phyloP scores from a whole-genome alignment of 2,329 filamentous ascomycete species.

The Alternaria sp. region DNA sequence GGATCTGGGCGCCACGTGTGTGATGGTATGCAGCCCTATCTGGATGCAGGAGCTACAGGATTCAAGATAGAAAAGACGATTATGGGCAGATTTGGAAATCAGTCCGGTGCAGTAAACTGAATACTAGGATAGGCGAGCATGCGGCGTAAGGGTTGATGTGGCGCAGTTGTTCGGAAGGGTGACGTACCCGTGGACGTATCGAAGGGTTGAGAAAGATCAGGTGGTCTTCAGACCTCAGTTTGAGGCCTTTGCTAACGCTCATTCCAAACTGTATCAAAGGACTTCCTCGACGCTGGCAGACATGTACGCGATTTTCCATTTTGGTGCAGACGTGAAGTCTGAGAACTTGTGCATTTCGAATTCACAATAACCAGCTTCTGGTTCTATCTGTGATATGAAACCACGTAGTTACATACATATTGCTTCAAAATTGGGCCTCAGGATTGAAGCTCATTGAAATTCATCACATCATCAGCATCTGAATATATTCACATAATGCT shows the following conservation, averaged over 20 bases:
- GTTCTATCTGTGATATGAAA: neutral
- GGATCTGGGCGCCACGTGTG: constrained; percentile 2
- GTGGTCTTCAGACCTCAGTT: neutral
- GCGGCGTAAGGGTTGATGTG: constrained; percentile 1
- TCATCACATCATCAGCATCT: neutral
- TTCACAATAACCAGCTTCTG: neutral
- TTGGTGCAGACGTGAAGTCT: neutral
- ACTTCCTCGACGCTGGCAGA: neutral
- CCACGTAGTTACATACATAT: neutral
- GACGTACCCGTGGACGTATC: neutral
- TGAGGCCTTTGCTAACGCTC: neutral
- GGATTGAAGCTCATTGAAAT: neutral
- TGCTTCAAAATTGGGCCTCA: neutral
- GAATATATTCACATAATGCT: neutral
- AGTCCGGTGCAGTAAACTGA: neutral
- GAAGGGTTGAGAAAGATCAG: neutral
- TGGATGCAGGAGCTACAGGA: neutral
- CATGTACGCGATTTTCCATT: neutral
- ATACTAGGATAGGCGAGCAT: neutral
- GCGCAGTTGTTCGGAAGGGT: neutral
- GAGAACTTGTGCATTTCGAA: neutral
- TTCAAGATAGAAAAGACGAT: neutral
- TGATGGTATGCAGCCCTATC: constrained; percentile 11
- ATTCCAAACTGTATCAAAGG: neutral
- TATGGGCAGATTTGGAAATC: neutral